Evolutionary conservation across 2,329 filamentous ascomycete species (phyloP).

Genomic region (Calycina herbarum): DNA sequence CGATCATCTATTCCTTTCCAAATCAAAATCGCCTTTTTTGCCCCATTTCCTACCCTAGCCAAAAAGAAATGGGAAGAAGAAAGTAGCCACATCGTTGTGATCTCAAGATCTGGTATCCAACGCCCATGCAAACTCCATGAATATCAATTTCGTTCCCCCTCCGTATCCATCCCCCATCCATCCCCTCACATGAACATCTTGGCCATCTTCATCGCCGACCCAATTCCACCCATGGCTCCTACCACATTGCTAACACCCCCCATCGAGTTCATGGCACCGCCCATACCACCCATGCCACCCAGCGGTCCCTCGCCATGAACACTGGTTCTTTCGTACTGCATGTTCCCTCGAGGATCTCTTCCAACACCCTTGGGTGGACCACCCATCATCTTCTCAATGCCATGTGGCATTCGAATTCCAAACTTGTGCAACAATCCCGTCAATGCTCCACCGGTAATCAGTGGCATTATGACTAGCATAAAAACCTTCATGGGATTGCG

Average conservation of each 20-base stretch:
- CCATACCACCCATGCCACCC: conserved; percentile 26
- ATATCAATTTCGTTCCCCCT: conserved; percentile 10
- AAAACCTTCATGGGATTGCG: conserved; percentile 86
- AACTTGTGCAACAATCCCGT: conserved; percentile 76
- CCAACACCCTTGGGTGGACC: conserved; percentile 51
- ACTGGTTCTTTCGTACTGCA: conserved; percentile 27
- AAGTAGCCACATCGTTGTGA: conserved; percentile 10
- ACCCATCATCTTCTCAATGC: conserved; percentile 59
- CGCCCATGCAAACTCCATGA: conserved; percentile 12
- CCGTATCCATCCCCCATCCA: background rate
- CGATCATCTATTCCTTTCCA: background rate
- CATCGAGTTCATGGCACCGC: conserved; percentile 22
- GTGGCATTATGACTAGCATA: conserved; percentile 80
- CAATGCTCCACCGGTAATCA: conserved; percentile 81
- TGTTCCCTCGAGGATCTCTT: conserved; percentile 15
- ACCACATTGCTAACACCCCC: conserved; percentile 25
- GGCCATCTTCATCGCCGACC: conserved; percentile 34
- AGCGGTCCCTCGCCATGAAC: conserved; percentile 19
- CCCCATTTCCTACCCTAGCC: background rate
- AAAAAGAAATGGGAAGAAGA: background rate
- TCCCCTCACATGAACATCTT: conserved; percentile 38
- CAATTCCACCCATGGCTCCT: conserved; percentile 32
- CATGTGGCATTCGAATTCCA: conserved; percentile 72
- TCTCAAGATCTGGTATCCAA: conserved; percentile 20
- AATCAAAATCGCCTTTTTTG: background rate